Evolutionary conservation across 805 yeast genomes (phyloP).

Genomic region (Cyberlindnera saturnus): DNA sequence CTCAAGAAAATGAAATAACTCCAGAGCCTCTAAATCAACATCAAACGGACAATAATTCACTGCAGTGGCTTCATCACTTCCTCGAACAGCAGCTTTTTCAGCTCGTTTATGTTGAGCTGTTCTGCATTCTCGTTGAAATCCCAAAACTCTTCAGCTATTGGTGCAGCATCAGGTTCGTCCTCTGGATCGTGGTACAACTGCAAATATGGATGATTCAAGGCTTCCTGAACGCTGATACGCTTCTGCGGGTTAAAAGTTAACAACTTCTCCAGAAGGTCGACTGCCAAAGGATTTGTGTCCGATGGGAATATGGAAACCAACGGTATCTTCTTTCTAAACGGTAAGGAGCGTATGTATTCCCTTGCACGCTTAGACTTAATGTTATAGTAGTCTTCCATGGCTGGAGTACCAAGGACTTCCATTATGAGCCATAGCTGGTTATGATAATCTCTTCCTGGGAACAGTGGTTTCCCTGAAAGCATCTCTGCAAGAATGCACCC

Average conservation of each 20-base stretch:
- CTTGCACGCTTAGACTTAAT: constrained; percentile 71
- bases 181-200: constrained; percentile 61
- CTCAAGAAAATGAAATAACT: too few relatives aligned
- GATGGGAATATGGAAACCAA: constrained; percentile 43
- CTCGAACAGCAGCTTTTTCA: constrained; percentile 70
- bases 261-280: constrained; percentile 63
- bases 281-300: constrained; percentile 39
- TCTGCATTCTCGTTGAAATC: constrained; percentile 43
- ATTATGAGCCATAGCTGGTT: constrained; percentile 62
- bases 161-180: constrained; percentile 54
- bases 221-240: constrained; percentile 69
- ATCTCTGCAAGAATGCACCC: constrained; percentile 76
- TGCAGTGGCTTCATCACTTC: constrained; percentile 60
- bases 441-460: constrained; percentile 72
- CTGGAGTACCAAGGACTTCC: constrained; percentile 68
- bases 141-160: constrained; percentile 35
- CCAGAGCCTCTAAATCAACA: too few relatives aligned
- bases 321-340: constrained; percentile 53
- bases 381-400: constrained; percentile 64
- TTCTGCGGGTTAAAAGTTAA: constrained; percentile 70
- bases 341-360: constrained; percentile 66
- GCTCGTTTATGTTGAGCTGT: constrained; percentile 63
- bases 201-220: constrained; percentile 69
- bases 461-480: constrained; percentile 50
- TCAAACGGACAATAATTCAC: background rate